Conservation (phyloP, 805 yeast genomes). For the Barnettozyma sp. region DNA sequence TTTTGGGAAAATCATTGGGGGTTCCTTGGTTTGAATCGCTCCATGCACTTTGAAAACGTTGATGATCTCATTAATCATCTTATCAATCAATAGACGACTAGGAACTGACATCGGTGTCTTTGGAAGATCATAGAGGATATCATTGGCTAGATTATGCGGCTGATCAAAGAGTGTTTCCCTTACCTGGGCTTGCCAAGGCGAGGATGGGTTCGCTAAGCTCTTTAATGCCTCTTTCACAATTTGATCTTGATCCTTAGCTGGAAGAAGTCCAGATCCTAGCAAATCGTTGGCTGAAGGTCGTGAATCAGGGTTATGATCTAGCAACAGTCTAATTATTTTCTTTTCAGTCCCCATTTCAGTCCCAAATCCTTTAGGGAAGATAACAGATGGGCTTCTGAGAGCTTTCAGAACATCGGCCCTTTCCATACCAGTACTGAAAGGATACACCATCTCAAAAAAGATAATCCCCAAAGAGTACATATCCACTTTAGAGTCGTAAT, state of each 20-base stretch:
- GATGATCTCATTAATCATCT: conserved; percentile 54
- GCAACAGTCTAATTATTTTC: conserved; percentile 55
- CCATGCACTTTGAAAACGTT: conserved; percentile 74
- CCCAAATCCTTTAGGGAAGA: conserved; percentile 67
- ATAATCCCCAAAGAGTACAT: conserved; percentile 93
- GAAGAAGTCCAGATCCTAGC: conserved; percentile 74
- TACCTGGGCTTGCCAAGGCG: conserved; percentile 93
- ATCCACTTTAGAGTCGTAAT: conserved; percentile 91
- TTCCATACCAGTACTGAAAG: conserved; percentile 90
- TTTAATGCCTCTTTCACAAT: conserved; percentile 81
- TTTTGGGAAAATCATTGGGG: conserved; percentile 72
- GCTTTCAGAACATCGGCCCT: conserved; percentile 65
- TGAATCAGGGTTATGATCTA: conserved; percentile 70
- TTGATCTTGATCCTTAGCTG: conserved; percentile 86
- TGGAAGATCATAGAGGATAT: conserved; percentile 65
- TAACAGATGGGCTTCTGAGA: conserved; percentile 50
- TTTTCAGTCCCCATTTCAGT: conserved; percentile 49
- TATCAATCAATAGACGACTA: conserved; percentile 52
- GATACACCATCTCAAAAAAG: conserved; percentile 89
- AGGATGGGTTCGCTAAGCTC: conserved; percentile 80
- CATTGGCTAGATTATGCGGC: conserved; percentile 79
- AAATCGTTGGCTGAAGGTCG: conserved; percentile 78
- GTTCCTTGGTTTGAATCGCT: conserved; percentile 66
- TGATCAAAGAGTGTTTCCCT: conserved; percentile 80
- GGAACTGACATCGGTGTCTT: conserved; percentile 26